Percentiles rank a stretch among this genome's conserved stretches.
Evolutionary conservation across 768 basidiomycete species (phyloP).

Genomic region (Dendrothele bispora): DNA sequence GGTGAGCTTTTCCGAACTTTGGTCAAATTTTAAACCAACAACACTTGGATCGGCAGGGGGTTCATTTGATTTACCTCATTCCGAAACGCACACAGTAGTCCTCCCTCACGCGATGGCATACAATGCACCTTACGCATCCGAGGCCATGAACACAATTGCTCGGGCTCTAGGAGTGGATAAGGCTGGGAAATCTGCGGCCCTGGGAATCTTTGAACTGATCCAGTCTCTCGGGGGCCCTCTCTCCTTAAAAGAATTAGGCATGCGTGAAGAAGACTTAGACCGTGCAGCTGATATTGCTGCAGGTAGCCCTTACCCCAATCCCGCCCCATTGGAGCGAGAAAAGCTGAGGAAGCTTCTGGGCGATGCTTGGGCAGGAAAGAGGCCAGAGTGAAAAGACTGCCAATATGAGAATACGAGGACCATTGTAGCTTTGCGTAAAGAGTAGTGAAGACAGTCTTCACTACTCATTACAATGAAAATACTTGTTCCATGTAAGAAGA

Average conservation of each 20-base stretch:
- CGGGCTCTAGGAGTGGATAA: slow-evolving; percentile 20
- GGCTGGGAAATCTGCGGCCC: slow-evolving; percentile 16
- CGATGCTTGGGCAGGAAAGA: slow-evolving; percentile 29
- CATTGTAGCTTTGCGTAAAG: no score
- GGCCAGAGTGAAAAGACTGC: slow-evolving; percentile 22
- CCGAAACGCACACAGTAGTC: slow-evolving; percentile 43
- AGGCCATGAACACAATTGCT: slow-evolving; percentile 32
- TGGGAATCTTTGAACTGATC: slow-evolving; percentile 22
- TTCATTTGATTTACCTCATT: slow-evolving; percentile 38
- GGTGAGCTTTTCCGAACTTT: slow-evolving; percentile 28
- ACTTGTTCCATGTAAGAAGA: no score
- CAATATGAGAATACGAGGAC: no score
- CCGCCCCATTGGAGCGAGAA: slow-evolving; percentile 35
- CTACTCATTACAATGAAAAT: no score
- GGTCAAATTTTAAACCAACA: slow-evolving; percentile 7
- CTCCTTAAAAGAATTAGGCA: slow-evolving; percentile 36
- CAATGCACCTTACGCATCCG: slow-evolving; percentile 32
- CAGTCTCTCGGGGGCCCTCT: slow-evolving; percentile 27
- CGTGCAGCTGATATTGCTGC: slow-evolving; percentile 36
- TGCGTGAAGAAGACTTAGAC: slow-evolving; percentile 40
- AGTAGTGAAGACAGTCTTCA: no score
- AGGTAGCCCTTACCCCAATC: slow-evolving; percentile 38
- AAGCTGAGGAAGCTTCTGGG: slow-evolving; percentile 25
- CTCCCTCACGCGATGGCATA: slow-evolving; percentile 41
- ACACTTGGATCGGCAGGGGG: slow-evolving; percentile 25